Conservation (phyloP, 1,284 basidiomycete genomes). For the Sporisorium iseilematis-ciliati region DNA sequence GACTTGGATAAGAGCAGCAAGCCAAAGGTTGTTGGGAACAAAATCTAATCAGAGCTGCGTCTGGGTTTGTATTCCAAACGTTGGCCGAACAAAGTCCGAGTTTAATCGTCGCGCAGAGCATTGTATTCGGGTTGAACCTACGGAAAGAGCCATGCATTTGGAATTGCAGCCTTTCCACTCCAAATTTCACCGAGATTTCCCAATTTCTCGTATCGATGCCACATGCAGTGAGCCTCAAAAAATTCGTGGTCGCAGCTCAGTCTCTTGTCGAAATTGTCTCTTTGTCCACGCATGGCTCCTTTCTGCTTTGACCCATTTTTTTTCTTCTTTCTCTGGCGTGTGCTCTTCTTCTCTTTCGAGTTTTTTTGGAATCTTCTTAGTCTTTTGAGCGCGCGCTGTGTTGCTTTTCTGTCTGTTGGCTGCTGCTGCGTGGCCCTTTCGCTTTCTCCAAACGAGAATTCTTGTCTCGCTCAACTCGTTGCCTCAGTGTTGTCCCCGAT, state of each 20-base stretch:
- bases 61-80: neutral
- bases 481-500: neutral
- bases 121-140: constrained; percentile 5
- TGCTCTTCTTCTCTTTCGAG: constrained; percentile 3
- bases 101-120: neutral
- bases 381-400: constrained; percentile 6
- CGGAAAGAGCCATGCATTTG: no score
- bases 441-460: neutral
- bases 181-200: constrained; percentile 17
- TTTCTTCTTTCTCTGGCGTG: neutral
- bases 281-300: constrained; percentile 5
- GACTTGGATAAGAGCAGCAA: no score
- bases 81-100: constrained; percentile 37
- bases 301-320: constrained; percentile 4
- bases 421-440: constrained; percentile 7
- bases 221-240: neutral
- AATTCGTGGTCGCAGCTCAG: constrained; percentile 20
- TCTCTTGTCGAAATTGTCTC: constrained; percentile 3
- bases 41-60: neutral
- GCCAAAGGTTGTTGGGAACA: constrained; percentile 16
- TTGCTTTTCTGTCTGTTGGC: neutral
- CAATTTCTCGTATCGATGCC: constrained; percentile 15
- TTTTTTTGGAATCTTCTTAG: neutral
- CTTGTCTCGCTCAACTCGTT: neutral
- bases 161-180: no score